Evolutionary conservation across 768 basidiomycete species (phyloP), one percentile per base, ranked within the genome.

Genomic region (Lentinus tigrinus): DNA sequence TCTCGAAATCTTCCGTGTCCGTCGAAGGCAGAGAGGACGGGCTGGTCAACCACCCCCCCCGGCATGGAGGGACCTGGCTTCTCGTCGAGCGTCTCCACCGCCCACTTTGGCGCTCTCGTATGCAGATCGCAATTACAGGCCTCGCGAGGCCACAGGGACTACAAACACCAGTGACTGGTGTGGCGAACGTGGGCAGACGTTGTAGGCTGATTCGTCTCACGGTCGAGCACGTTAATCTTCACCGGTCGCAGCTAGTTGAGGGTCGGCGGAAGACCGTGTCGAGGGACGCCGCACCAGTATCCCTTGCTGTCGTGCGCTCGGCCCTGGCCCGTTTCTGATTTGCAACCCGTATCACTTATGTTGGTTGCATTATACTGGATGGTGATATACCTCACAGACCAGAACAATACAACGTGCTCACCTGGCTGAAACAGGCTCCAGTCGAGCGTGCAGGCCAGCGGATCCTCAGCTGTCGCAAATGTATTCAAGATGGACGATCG

Each of bases 271-370:
- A 36, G 5, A 27, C 56, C 38, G 21, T 52, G 31, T 38, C 52
- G 31, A 11, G n/a, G 7, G 31, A 31, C 31, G 31, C 31, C 31
- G 31, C 31, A 31, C 31, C 31, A 11, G 31, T 31, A 6, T 31
- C 11, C 7, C 31, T 31, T 11, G 27, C 27, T 43, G 40, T 24
- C 26, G 23, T 24, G 9, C 26, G 19, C 42, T 38, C 44, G 43
- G 31, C 6, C 23, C 51, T 42, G 39, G 38, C 54, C 28, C 23
- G 34, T 13, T 34, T 24, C 2, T 21, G 86, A 73, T 92, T 28
- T 90, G 92, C 63, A 91, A 91, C 62, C 90, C 90, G 2, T 92
- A 90, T 69, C 75, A 0, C 89, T 90, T 4, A 77, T 92, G 52
- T 84, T 88, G 2, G 89, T 91, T 60, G 87, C 87, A 4, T 88